Conservation (phyloP, 73 alveolate species). For the Halteria grandinella region DNA sequence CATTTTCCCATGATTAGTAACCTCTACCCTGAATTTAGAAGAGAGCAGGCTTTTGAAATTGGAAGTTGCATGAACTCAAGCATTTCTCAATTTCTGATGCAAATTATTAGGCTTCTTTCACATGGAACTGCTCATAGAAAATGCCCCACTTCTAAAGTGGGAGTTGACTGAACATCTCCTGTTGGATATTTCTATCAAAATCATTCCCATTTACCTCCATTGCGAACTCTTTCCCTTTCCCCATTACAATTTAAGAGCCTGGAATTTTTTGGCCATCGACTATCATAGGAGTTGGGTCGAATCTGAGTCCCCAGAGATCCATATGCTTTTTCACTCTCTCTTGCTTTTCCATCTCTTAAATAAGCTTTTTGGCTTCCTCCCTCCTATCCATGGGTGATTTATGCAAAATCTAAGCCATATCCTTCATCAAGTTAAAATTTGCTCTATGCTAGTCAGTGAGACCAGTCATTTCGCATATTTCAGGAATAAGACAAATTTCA, state of each 20-base stretch:
- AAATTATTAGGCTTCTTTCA: slow-evolving; percentile 34
- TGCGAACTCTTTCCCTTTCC: slow-evolving; percentile 34
- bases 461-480: slow-evolving; percentile 82
- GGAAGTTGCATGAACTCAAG: slow-evolving; percentile 16
- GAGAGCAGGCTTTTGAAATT: slow-evolving; percentile 60
- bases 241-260: slow-evolving; percentile 70
- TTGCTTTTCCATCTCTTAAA: slow-evolving; percentile 47
- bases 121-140: slow-evolving; percentile 44
- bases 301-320: slow-evolving; percentile 57
- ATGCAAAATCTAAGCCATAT: slow-evolving; percentile 67
- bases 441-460: slow-evolving; percentile 77
- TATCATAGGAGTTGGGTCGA: slow-evolving; percentile 68
- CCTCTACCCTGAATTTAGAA: slow-evolving; percentile 31
- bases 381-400: slow-evolving; percentile 70
- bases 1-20: slow-evolving; percentile 34
- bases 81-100: background rate
- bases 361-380: slow-evolving; percentile 67
- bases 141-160: slow-evolving; percentile 70
- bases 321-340: slow-evolving; percentile 61
- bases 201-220: slow-evolving; percentile 51
- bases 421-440: slow-evolving; percentile 75
- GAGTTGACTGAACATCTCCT: slow-evolving; percentile 65
- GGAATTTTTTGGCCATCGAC: slow-evolving; percentile 66
- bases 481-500: slow-evolving; percentile 73
- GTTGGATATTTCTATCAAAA: slow-evolving; percentile 76